A percentile compares a stretch with the other conserved stretches of the same genome.
Conservation (phyloP, 2,329 filamentous ascomycete genomes). For the Fonsecaea pedrosoi region DNA sequence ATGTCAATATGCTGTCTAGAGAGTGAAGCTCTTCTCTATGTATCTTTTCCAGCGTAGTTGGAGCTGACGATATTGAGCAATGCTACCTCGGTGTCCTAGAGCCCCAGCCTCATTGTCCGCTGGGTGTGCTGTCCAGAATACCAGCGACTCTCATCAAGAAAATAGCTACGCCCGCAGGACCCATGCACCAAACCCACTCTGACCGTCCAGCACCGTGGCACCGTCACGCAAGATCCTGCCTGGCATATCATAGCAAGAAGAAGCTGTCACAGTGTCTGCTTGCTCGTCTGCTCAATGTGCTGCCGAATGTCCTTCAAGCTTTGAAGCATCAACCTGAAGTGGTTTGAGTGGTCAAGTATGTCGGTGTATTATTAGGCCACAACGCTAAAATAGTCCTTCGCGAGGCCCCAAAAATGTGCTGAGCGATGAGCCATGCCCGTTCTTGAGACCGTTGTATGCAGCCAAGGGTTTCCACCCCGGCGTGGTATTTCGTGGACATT, state of each 20-base stretch:
- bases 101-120: no score
- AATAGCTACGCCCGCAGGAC: background rate
- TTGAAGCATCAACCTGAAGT: background rate
- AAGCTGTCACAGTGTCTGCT: background rate
- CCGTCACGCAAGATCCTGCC: background rate
- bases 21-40: no score
- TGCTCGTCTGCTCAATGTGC: background rate
- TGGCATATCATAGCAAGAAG: background rate
- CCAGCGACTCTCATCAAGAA: background rate
- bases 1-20: no score
- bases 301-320: background rate
- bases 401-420: background rate
- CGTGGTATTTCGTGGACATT: slow-evolving; percentile 6
- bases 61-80: no score
- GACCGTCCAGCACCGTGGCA: background rate
- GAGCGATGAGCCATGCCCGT: background rate
- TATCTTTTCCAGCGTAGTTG: no score
- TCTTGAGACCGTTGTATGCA: background rate
- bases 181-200: background rate
- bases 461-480: background rate
- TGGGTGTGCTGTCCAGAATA: background rate
- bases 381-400: background rate
- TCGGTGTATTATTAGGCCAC: background rate
- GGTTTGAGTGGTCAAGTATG: no score
- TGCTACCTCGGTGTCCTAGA: no score